phyloP scores from a whole-genome alignment of 2,329 filamentous ascomycete genomes.

The Colletotrichum liriopes region DNA sequence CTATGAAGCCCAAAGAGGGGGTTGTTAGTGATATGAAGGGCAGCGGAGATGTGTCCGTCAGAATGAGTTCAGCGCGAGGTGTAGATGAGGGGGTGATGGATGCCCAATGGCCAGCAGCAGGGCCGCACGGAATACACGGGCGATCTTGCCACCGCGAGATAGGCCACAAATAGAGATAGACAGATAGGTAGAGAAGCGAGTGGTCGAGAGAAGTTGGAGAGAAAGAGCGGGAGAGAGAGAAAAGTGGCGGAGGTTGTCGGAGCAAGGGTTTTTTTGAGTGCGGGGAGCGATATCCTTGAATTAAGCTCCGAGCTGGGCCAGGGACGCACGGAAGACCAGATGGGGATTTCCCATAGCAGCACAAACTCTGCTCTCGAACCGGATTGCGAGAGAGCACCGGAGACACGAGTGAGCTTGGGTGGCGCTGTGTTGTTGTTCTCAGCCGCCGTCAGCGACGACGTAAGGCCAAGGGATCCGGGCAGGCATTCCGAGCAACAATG shows the following conservation, averaged over 20 bases:
- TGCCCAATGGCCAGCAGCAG: not conserved
- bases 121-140: constrained; percentile 10
- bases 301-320: constrained; percentile 35
- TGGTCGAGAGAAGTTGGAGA: constrained; percentile 40
- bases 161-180: not conserved
- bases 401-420: not conserved
- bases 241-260: constrained; percentile 43
- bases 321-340: constrained; percentile 29
- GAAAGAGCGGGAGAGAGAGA: constrained; percentile 47
- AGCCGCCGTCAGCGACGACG: constrained; percentile 13
- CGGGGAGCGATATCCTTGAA: constrained; percentile 29
- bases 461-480: constrained; percentile 10
- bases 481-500: constrained; percentile 20
- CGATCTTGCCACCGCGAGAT: not conserved
- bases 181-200: not conserved
- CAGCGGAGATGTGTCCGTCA: not conserved
- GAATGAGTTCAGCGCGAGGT: not conserved
- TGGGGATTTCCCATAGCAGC: constrained; percentile 2
- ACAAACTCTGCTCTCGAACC: constrained; percentile 36
- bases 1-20: constrained; percentile 5
- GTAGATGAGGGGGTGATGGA: constrained; percentile 9
- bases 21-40: constrained; percentile 22
- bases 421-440: not conserved
- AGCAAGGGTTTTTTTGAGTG: constrained; percentile 32
- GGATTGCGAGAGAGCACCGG: constrained; percentile 10